Evolutionary conservation across 202 grass and related monocot species (phyloP).

Genomic region (Bolboschoenoplectus hybrid): DNA sequence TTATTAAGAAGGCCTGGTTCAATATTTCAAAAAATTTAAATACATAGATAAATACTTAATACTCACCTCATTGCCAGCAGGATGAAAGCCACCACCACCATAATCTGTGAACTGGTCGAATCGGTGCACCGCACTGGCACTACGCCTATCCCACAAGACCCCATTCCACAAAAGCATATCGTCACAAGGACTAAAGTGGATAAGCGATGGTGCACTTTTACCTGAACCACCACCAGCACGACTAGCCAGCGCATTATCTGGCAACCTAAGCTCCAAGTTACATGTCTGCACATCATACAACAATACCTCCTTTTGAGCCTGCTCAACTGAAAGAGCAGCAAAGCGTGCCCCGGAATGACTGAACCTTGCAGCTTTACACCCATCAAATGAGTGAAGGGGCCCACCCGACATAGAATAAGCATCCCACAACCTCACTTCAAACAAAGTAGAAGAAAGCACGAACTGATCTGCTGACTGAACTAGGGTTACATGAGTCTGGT

Average conservation of each 20-base stretch:
- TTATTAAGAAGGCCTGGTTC: not conserved
- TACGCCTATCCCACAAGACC: conserved; percentile 81
- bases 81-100: conserved; percentile 93
- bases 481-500: conserved; percentile 68
- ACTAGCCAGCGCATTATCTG: conserved; percentile 57
- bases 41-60: not conserved
- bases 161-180: conserved; percentile 93
- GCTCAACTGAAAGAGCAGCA: conserved; percentile 72
- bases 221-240: conserved; percentile 51
- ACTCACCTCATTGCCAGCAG: conserved; percentile 86
- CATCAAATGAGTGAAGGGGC: conserved; percentile 81
- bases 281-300: conserved; percentile 87
- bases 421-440: conserved; percentile 89
- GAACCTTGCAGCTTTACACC: conserved; percentile 86
- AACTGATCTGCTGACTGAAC: conserved; percentile 62
- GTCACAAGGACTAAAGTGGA: conserved; percentile 96
- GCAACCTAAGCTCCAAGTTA: conserved; percentile 55
- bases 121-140: conserved; percentile 58
- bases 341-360: conserved; percentile 71
- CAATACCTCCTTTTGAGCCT: conserved; percentile 53
- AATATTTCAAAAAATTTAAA: not conserved
- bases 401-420: conserved; percentile 57
- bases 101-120: conserved; percentile 99
- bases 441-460: conserved; percentile 73
- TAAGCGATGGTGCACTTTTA: conserved; percentile 61